A percentile compares a stretch with the other conserved stretches of the same genome.
Conservation (phyloP, 2,329 filamentous ascomycete genomes). For the Botryotinia globosa region DNA sequence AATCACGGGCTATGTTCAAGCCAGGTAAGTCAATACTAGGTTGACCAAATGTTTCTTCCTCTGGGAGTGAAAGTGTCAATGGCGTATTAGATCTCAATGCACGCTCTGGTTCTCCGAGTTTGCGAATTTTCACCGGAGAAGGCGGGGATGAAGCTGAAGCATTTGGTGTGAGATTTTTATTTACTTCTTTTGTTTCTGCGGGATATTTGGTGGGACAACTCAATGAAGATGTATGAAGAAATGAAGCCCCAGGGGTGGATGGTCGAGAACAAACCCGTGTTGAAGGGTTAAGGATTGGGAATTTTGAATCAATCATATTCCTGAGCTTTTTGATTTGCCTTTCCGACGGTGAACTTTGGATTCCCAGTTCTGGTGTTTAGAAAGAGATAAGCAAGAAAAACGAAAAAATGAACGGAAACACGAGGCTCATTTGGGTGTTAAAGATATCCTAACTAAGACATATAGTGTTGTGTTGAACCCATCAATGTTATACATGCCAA, state of each 20-base stretch:
- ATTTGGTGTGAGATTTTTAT: not conserved
- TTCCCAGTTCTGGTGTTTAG: not conserved
- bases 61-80: conserved; percentile 12
- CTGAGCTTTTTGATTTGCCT: not conserved
- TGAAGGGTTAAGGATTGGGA: not conserved
- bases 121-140: not conserved
- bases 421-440: not conserved
- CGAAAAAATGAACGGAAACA: not conserved
- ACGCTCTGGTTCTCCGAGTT: not conserved
- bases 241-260: conserved; percentile 6
- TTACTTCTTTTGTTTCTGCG: not conserved
- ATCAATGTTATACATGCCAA: not conserved
- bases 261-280: not conserved
- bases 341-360: not conserved
- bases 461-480: not conserved
- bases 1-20: not conserved
- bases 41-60: conserved; percentile 15
- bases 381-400: not conserved
- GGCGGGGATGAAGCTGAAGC: not conserved
- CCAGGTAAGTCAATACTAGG: conserved; percentile 16
- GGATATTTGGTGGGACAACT: not conserved
- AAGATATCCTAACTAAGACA: not conserved
- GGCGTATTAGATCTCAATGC: conserved; percentile 7
- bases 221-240: not conserved
- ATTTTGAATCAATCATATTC: not conserved